Conservation (phyloP, 768 basidiomycete genomes). For the Pleurotus cornucopiae region DNA sequence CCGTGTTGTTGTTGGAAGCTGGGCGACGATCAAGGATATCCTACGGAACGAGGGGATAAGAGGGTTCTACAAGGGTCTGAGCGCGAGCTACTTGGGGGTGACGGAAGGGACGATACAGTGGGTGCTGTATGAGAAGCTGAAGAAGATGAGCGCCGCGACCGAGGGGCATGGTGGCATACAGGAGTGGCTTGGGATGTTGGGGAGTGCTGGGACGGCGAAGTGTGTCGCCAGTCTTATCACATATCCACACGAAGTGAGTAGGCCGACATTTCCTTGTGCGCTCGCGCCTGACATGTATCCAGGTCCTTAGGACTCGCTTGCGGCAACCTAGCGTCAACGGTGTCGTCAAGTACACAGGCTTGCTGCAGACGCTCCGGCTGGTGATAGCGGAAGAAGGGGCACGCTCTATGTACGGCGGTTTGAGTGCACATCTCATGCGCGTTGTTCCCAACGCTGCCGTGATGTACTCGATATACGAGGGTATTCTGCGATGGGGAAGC, state of each 20-base stretch:
- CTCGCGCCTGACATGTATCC: not conserved
- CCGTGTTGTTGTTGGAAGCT: conserved; percentile 47
- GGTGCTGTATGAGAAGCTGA: conserved; percentile 93
- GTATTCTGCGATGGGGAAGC: conserved; percentile 61
- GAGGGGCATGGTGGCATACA: conserved; percentile 52
- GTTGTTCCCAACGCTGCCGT: conserved; percentile 96
- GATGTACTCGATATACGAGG: conserved; percentile 96
- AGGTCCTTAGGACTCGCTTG: conserved; percentile 91
- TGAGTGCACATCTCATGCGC: conserved; percentile 92
- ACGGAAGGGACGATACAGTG: conserved; percentile 97
- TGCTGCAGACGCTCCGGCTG: conserved; percentile 78
- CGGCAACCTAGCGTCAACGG: conserved; percentile 83
- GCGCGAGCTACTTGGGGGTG: conserved; percentile 92
- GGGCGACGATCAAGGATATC: conserved; percentile 66
- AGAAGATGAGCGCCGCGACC: conserved; percentile 52
- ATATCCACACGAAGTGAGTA: conserved; percentile 92
- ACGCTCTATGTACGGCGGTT: conserved; percentile 82
- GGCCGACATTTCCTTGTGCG: not conserved
- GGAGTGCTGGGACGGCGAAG: conserved; percentile 90
- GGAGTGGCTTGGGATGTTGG: conserved; percentile 82
- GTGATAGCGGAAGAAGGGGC: conserved; percentile 90
- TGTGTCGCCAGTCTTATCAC: conserved; percentile 92
- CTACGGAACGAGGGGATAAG: conserved; percentile 74
- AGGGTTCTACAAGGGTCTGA: conserved; percentile 94
- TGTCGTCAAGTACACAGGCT: conserved; percentile 78